Evolutionary conservation across 768 basidiomycete species (phyloP), one percentile per base, ranked within the genome.

Genomic region (Trametes elegans): DNA sequence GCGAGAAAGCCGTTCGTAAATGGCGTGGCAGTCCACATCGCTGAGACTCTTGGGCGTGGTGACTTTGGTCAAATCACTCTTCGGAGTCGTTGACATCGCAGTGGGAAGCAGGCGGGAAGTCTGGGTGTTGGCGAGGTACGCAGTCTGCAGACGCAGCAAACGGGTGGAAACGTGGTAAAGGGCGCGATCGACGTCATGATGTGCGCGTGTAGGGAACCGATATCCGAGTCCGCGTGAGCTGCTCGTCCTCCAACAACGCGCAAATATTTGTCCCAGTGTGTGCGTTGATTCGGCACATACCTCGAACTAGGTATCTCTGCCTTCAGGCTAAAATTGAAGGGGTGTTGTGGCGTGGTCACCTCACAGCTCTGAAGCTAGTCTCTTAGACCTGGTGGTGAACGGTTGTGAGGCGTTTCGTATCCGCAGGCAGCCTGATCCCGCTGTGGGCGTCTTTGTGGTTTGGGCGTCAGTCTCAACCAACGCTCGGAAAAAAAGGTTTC

Each of bases 1-100:
- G 16, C 75, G 65, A 57, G 72, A 73, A 56, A 81, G 62, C 51
- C 79, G 71, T 10, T 72, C 52, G 61, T 81, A 80, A 19, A 81
- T 66, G 10, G 65, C 67, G 5, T 59, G 55, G 38, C 70, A 72
- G 8, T 76, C 70, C 7, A 59, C 45, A 10, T 69, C 62, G 11
- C 62, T 66, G 23, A 81, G 70, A 43, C 75, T 68, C 45, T 70
- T 71, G 5, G 79, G 74, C 8, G 79, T 75, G 5, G 62, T 60
- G 8, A 71, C 26, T 24, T 65, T 62, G 2, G 62, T 64, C 9
- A 72, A 52, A 50, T 71, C 68, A 26, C 59, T 57, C 44, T 61
- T 61, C 32, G 43, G n/a, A n/a, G n/a, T n/a, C n/a, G n/a, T 36
- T 10, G 52, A 40, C 47, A 54, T 53, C 35, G 27, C 16, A 36